Conservation (phyloP, 2,329 filamentous ascomycete species). For the Colletotrichum filicis region DNA sequence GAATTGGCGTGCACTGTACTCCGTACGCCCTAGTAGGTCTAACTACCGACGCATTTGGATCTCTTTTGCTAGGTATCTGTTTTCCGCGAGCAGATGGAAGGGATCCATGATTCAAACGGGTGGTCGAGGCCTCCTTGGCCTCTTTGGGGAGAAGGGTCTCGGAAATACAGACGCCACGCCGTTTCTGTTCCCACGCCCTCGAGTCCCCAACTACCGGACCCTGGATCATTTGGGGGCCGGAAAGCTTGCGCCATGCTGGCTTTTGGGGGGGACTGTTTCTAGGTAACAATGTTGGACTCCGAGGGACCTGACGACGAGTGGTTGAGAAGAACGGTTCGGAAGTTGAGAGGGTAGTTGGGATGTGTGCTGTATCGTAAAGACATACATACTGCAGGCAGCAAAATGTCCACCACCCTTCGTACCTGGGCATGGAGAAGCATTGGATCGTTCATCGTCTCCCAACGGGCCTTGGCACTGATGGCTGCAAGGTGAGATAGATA, state of each 20-base stretch:
- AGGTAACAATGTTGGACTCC: neutral
- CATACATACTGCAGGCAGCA: neutral
- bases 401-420: neutral
- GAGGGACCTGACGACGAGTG: neutral
- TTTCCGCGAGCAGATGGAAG: neutral
- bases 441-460: neutral
- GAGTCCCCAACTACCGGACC: no score
- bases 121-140: constrained; percentile 1
- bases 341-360: neutral
- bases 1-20: no score
- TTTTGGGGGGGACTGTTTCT: neutral
- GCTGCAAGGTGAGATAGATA: neutral
- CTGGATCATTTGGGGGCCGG: neutral
- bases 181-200: neutral
- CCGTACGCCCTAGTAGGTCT: no score
- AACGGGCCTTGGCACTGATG: neutral
- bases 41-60: neutral
- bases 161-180: neutral
- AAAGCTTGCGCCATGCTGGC: neutral
- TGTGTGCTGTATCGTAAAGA: neutral
- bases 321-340: neutral
- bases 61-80: neutral
- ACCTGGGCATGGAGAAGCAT: neutral
- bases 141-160: neutral
- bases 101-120: neutral